phyloP scores from a whole-genome alignment of 2,329 filamentous ascomycete species.

The Botryotinia narcissicola region DNA sequence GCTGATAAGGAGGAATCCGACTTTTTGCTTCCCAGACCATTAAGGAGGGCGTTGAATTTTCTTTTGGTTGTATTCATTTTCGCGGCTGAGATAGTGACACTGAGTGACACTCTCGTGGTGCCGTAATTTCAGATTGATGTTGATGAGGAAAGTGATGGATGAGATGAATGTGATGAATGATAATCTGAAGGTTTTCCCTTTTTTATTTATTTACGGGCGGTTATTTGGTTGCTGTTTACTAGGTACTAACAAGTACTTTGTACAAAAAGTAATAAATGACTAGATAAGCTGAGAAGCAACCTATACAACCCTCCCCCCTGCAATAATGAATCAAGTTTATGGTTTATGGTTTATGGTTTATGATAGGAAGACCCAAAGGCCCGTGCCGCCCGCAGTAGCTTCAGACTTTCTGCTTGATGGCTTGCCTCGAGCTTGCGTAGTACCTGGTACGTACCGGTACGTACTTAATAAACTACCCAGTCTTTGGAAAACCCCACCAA shows the following conservation, averaged over 20 bases:
- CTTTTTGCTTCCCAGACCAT: slow-evolving; percentile 55
- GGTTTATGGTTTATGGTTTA: neutral
- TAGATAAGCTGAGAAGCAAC: neutral
- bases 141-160: neutral
- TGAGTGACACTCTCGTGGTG: slow-evolving; percentile 3
- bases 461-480: no score
- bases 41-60: slow-evolving; percentile 75
- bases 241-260: no score
- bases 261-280: neutral
- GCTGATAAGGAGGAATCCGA: slow-evolving; percentile 44
- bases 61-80: slow-evolving; percentile 75
- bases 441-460: neutral
- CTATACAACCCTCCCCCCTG: neutral
- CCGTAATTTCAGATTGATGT: neutral
- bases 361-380: neutral
- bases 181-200: neutral
- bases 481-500: slow-evolving; percentile 1
- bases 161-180: no score
- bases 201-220: slow-evolving; percentile 1
- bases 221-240: neutral
- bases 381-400: slow-evolving; percentile 4
- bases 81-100: neutral
- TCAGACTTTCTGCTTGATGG: neutral
- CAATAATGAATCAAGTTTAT: neutral
- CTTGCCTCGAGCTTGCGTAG: neutral